These are phyloP conservation scores for Podospora tetraspora DNA, from an alignment of 495 filamentous ascomycete genomes.

Conservation along the genomic window DNA sequence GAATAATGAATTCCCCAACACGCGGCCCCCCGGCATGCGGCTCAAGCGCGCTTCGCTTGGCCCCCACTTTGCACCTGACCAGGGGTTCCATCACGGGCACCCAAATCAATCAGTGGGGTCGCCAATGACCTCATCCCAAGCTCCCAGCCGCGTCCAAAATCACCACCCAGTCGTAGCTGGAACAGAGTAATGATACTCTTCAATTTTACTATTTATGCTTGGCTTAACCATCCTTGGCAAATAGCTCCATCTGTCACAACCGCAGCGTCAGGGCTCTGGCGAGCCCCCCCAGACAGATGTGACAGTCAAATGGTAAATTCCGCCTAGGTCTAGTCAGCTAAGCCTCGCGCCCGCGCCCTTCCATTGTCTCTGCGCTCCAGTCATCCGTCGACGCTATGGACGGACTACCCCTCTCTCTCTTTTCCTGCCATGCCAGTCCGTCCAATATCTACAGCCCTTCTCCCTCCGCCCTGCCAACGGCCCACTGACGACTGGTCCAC, in stretches of 20 bases:
- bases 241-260: background rate
- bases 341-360: background rate
- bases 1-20: background rate
- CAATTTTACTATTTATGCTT: background rate
- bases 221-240: background rate
- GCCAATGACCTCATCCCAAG: background rate
- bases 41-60: background rate
- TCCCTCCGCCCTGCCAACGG: background rate
- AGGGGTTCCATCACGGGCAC: background rate
- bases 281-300: background rate
- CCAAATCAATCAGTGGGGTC: background rate
- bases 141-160: background rate
- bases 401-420: background rate
- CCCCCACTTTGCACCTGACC: background rate
- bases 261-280: background rate
- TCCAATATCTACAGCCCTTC: slow-evolving; percentile 1
- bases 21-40: background rate
- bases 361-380: background rate
- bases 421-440: slow-evolving; percentile 3
- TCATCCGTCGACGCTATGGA: background rate
- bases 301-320: slow-evolving; percentile 13
- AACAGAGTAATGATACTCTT: background rate
- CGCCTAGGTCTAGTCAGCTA: slow-evolving; percentile 1
- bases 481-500: background rate
- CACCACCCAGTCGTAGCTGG: background rate